Evolutionary conservation across 2,329 filamentous ascomycete genomes (phyloP), one percentile per base, ranked within the genome.

Genomic region (Thielaviopsis musarum): DNA sequence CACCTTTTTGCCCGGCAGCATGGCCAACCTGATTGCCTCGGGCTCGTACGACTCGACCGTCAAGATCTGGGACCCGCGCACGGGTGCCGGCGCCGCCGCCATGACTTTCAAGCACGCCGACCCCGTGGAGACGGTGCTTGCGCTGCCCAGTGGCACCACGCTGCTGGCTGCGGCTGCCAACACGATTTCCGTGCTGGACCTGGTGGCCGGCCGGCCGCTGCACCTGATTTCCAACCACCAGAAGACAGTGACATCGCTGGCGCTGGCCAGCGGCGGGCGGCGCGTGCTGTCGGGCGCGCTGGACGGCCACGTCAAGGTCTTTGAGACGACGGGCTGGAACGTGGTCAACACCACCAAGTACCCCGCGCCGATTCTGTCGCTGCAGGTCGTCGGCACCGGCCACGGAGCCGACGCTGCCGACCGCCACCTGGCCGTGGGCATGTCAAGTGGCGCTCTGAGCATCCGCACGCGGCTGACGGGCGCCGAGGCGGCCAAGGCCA

Each of bases 91-190:
- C 67, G 77, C 71, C 30, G 76, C 84, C 6, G 89, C 90, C 64
- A 93, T 98, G 85, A 88, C 87, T 0, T 97, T 98, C 75, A 93
- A 94, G 75, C 91, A 96, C 74, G 80, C 83, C n/a, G 87, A 87
- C 17, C 85, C 91, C 1, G 80, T 98, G 22, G 93, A 98, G 71
- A 79, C 83, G 57, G 86, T 98, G n/a, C 76, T 97, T 4, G 84
- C 91, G 6, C 83, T 96, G 73, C 84, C 88, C 9, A 88, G 87
- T 1, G 90, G 89, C 54, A 95, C 91, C 4, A 90, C 88, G 3
- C 76, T 98, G 24, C 78, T 96, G 38, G 90, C 90, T 13, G 82
- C 91, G 2, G 83, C 90, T 19, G 91, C 88, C 61, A 94, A 88
- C 67, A 82, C 87, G 63, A 88, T 98, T 66, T 90, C 87, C 5